Conservation (phyloP, 805 yeast species). For the Candida qinlingensis region DNA sequence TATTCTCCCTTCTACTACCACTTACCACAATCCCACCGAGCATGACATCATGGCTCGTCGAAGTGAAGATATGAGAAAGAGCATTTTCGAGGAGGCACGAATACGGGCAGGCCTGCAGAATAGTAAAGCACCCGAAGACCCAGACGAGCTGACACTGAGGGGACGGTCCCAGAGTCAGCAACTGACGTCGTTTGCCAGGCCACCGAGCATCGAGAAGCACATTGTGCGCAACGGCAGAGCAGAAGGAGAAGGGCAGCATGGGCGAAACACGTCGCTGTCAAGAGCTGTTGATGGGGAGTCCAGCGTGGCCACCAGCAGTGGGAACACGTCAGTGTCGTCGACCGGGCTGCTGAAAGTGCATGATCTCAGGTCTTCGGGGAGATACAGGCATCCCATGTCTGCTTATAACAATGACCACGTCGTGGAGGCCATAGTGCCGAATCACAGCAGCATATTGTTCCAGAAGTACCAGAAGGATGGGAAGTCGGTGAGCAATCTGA, state of each 20-base stretch:
- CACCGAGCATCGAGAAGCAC: conserved; percentile 3
- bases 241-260: too few relatives aligned
- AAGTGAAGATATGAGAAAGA: conserved; percentile 5
- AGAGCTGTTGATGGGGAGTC: too few relatives aligned
- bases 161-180: not conserved
- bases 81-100: conserved; percentile 2
- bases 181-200: not conserved
- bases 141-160: not conserved
- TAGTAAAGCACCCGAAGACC: too few relatives aligned
- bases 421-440: conserved; percentile 18
- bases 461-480: conserved; percentile 14
- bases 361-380: not conserved
- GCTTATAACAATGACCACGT: conserved; percentile 14
- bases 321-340: not conserved
- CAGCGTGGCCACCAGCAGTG: too few relatives aligned
- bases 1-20: too few relatives aligned
- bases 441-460: conserved; percentile 12
- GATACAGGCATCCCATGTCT: conserved; percentile 20
- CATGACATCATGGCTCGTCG: not conserved
- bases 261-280: too few relatives aligned
- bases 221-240: not conserved
- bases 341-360: not conserved
- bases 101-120: not conserved
- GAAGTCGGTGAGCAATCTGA: not conserved
- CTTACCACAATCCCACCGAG: not conserved